Percentiles rank a stretch among this genome's conserved stretches.
These are phyloP conservation scores for Monascus ruber DNA, from an alignment of 2,329 filamentous ascomycete genomes.

Conservation along the genomic window DNA sequence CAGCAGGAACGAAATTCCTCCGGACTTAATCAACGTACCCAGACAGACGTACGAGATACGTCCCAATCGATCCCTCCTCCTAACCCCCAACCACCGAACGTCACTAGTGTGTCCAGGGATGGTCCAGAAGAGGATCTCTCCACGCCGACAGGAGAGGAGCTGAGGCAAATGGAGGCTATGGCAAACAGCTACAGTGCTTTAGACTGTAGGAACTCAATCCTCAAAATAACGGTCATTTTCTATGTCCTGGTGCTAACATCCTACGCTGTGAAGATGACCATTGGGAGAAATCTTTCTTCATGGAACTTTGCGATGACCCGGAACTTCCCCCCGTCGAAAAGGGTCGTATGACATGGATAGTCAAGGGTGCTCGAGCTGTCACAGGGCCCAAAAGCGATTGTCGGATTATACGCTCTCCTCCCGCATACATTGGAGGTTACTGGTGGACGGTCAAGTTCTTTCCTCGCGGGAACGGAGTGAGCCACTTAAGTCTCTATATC, in stretches of 20 bases:
- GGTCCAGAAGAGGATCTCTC: conserved; percentile 47
- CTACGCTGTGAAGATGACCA: conserved; percentile 33
- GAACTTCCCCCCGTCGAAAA: conserved; percentile 44
- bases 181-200: conserved; percentile 43
- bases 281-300: conserved; percentile 48
- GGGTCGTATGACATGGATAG: conserved; percentile 47
- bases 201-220: conserved; percentile 30
- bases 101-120: conserved; percentile 39
- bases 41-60: background rate
- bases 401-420: conserved; percentile 47
- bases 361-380: conserved; percentile 50
- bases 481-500: conserved; percentile 49
- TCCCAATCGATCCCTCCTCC: conserved; percentile 6
- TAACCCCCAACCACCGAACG: conserved; percentile 8
- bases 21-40: conserved; percentile 1
- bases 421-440: conserved; percentile 45
- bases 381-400: conserved; percentile 48
- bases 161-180: conserved; percentile 44
- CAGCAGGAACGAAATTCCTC: too few species aligned
- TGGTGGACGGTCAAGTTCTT: conserved; percentile 58
- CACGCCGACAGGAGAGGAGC: conserved; percentile 44
- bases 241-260: background rate
- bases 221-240: too few species aligned
- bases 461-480: conserved; percentile 48
- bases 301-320: conserved; percentile 43